Evolutionary conservation across 2,329 filamentous ascomycete genomes (phyloP).

Genomic region (Colletotrichum costaricense): DNA sequence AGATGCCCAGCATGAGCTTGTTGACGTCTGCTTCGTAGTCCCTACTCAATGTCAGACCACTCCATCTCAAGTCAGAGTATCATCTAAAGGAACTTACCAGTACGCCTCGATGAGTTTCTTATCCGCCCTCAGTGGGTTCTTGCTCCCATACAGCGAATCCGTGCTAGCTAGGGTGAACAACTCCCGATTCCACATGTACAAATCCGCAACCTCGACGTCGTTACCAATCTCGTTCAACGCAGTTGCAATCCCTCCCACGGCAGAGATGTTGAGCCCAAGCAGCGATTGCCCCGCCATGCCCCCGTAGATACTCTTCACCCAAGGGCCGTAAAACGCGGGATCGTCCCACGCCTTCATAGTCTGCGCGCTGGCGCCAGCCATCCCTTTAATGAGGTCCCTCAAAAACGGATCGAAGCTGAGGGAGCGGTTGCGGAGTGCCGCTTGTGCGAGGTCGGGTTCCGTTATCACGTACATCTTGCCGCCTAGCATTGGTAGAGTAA

Average conservation of each 20-base stretch:
- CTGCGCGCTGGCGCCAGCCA: slow-evolving; percentile 48
- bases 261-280: slow-evolving; percentile 41
- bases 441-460: slow-evolving; percentile 51
- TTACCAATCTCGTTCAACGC: slow-evolving; percentile 39
- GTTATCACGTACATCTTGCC: slow-evolving; percentile 56
- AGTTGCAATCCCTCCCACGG: slow-evolving; percentile 43
- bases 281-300: slow-evolving; percentile 43
- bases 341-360: slow-evolving; percentile 40
- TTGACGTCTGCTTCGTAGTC: slow-evolving; percentile 42
- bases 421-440: slow-evolving; percentile 51
- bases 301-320: slow-evolving; percentile 41
- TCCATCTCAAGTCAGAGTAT: neutral
- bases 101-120: slow-evolving; percentile 46
- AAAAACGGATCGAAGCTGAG: slow-evolving; percentile 57
- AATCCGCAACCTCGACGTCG: slow-evolving; percentile 44
- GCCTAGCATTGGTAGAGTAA: slow-evolving; percentile 56
- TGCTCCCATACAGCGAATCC: slow-evolving; percentile 53
- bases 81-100: slow-evolving; percentile 39
- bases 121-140: slow-evolving; percentile 52
- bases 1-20: slow-evolving; percentile 43
- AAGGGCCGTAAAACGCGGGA: neutral
- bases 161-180: slow-evolving; percentile 51
- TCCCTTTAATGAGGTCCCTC: slow-evolving; percentile 48
- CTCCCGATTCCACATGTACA: slow-evolving; percentile 52
- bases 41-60: slow-evolving; percentile 31